Conservation (phyloP, 805 yeast species). For the Candida sakaeoensis region DNA sequence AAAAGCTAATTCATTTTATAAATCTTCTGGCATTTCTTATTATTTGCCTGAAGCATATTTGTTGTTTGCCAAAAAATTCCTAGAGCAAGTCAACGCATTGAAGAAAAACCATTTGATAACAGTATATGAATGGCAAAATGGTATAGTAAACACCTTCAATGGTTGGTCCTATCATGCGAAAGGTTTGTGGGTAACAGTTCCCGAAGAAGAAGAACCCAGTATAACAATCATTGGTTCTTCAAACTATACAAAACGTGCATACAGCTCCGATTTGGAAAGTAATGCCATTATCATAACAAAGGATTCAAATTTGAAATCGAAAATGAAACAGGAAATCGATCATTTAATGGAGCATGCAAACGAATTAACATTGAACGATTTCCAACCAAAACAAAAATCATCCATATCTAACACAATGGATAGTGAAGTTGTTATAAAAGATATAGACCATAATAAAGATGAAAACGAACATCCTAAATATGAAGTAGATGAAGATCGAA, state of each 20-base stretch:
- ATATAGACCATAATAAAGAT: conserved; percentile 6
- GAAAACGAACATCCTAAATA: conserved; percentile 11
- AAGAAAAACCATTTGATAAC: conserved; percentile 45
- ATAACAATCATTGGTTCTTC: conserved; percentile 88
- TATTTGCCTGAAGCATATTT: conserved; percentile 85
- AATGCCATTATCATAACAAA: conserved; percentile 77
- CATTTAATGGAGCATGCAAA: conserved; percentile 53
- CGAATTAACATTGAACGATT: conserved; percentile 56
- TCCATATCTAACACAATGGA: conserved; percentile 6
- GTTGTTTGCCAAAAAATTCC: conserved; percentile 65
- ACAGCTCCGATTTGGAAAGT: conserved; percentile 81
- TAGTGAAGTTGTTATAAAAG: conserved; percentile 15
- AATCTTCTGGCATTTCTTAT: conserved; percentile 76
- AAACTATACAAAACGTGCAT: conserved; percentile 88
- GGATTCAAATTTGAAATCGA: conserved; percentile 52
- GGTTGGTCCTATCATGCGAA: conserved; percentile 99
- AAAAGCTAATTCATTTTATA: conserved; percentile 88
- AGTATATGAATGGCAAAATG: conserved; percentile 82
- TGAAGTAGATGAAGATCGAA: conserved; percentile 53
- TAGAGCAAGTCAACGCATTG: conserved; percentile 44
- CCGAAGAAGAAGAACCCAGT: conserved; percentile 57
- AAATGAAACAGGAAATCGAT: conserved; percentile 61
- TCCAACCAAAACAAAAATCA: conserved; percentile 31
- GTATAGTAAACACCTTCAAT: conserved; percentile 69
- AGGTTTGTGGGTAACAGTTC: conserved; percentile 79